Conservation (phyloP, 2,329 filamentous ascomycete species). For the Hymenoscyphus salicellus region DNA sequence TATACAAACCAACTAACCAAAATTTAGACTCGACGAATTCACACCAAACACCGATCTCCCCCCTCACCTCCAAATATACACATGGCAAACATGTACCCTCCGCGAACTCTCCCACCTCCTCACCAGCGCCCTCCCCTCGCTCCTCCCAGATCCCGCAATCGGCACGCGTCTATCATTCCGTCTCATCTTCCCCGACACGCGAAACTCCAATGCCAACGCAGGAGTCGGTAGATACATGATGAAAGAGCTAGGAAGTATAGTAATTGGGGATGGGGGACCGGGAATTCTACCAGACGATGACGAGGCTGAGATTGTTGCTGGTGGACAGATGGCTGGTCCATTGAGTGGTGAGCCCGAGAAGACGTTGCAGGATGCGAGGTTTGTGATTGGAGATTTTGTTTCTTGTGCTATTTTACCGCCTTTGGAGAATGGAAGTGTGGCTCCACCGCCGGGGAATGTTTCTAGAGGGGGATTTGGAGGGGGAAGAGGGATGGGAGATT, state of each 20-base stretch:
- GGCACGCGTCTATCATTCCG: slow-evolving; percentile 87
- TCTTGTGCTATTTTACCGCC: slow-evolving; percentile 79
- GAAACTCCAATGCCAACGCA: slow-evolving; percentile 33
- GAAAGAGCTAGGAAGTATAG: slow-evolving; percentile 79
- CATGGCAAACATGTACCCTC: slow-evolving; percentile 78
- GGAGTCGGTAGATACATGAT: slow-evolving; percentile 63
- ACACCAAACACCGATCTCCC: slow-evolving; percentile 52
- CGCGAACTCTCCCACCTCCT: slow-evolving; percentile 78
- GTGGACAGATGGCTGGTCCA: slow-evolving; percentile 34
- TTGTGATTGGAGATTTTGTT: slow-evolving; percentile 87
- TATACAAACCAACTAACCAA: slow-evolving; percentile 2
- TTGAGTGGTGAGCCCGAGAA: slow-evolving; percentile 63
- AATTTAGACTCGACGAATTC: slow-evolving; percentile 68
- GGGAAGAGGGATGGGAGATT: slow-evolving; percentile 33
- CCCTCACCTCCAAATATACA: slow-evolving; percentile 75
- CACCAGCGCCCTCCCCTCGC: slow-evolving; percentile 61
- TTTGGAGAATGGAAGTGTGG: slow-evolving; percentile 69
- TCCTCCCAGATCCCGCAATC: slow-evolving; percentile 70
- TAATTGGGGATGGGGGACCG: slow-evolving; percentile 62
- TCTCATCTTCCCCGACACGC: slow-evolving; percentile 72
- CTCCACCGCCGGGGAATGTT: slow-evolving; percentile 53
- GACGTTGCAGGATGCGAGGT: slow-evolving; percentile 72
- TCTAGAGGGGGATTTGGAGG: slow-evolving; percentile 41
- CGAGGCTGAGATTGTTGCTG: slow-evolving; percentile 35
- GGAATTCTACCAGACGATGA: slow-evolving; percentile 41